phyloP scores from a whole-genome alignment of 441 rosid species.

The Geranium incanum region DNA sequence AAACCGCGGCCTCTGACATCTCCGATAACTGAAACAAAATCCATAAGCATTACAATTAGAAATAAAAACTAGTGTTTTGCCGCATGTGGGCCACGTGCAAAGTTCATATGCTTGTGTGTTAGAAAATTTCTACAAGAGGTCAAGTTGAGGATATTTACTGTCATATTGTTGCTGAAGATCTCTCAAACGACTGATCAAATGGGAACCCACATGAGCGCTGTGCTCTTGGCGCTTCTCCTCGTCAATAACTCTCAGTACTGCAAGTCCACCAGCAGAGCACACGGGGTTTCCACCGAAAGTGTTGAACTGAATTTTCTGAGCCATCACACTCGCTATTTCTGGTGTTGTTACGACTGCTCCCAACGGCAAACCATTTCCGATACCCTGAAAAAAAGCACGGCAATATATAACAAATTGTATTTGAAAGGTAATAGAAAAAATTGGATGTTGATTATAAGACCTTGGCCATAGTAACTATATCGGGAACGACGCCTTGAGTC shows the following conservation, averaged over 20 bases:
- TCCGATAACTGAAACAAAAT: constrained; percentile 54
- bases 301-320: constrained; percentile 68
- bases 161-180: constrained; percentile 61
- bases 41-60: background rate
- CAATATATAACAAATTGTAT: background rate
- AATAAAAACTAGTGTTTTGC: too few relatives aligned
- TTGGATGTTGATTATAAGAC: constrained; percentile 26
- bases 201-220: constrained; percentile 64
- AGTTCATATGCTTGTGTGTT: too few relatives aligned
- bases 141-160: constrained; percentile 33
- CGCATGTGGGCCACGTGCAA: too few relatives aligned
- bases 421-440: background rate
- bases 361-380: constrained; percentile 84
- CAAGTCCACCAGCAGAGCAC: constrained; percentile 87
- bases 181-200: constrained; percentile 53
- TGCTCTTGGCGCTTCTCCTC: constrained; percentile 76
- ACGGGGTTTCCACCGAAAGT: constrained; percentile 91
- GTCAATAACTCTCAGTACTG: constrained; percentile 72
- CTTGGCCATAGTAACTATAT: constrained; percentile 97
- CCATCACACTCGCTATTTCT: constrained; percentile 74
- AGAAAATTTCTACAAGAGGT: background rate
- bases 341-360: constrained; percentile 90
- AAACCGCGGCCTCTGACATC: constrained; percentile 85
- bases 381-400: constrained; percentile 43
- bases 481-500: constrained; percentile 86